Base-by-base conservation (phyloP, 768 basidiomycete genomes). In the Sistotremastrum niveocremeum region DNA sequence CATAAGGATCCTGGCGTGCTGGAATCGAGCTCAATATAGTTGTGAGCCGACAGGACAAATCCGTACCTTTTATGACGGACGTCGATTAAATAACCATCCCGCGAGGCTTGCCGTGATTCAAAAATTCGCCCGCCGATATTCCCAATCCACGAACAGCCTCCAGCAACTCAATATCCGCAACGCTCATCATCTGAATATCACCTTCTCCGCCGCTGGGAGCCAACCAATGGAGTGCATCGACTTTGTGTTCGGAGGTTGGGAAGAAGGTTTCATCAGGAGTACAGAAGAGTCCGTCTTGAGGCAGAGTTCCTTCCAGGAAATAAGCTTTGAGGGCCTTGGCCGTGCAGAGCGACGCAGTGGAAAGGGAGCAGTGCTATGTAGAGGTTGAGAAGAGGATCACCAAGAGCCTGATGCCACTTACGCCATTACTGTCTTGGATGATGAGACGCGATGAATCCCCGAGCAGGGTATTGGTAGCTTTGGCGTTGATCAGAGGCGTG, bases 251-350 rank as follows among this genome's bases (percentile, higher is more conserved):
- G 3, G 30, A 8, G 41, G 37, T 45, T 10, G 54, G 56, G 51
- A 58, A 58, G 12, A 54, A 51, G 3, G 30, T 42, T 42, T 48
- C 53, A 46, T 56, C 53, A 7, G 50, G 43, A 2, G 46, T 12
- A 46, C 59, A 60, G 34, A 58, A 44, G 4, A 58, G 49, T 12
- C 52, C 59, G 28, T 54, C 44, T 11, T 38, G 39, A 8, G 60
- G 60, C 3, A 60, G 51, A 11, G 50, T 56, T n/a, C 61, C 61
- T 39, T 60, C 49, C 10, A 55, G 49, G 51, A 60, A 60, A 50
- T 53, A 61, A 5, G 48, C 51, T 11, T 53, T 53, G 39, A 54
- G 38, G 34, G 39, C 38, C 6, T 49, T 50, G 3, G 37, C 47
- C 1, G 55, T 61, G 51, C 60, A 62, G 9, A 51, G 46, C 3